Evolutionary conservation across 129 eudicot species (phyloP), one percentile per base, ranked within the genome.

Genomic region (Escallonia herrerae): DNA sequence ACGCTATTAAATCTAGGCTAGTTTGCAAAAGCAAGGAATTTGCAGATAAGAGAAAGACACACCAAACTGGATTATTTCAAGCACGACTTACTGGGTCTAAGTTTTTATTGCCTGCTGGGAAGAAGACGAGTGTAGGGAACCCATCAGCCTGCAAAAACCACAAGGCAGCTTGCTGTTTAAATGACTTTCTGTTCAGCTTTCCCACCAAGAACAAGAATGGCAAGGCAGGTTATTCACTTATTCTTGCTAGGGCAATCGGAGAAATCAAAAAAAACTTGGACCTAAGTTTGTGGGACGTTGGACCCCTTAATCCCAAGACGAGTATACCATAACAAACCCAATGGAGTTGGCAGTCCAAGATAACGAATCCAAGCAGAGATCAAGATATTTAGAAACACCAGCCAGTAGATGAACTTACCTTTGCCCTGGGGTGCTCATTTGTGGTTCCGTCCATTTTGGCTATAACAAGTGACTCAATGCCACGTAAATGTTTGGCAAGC

Each of bases 391-490:
- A 7, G 14, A 58, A 40, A 7, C 44, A 62, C 41, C 8, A 52
- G 11, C 22, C 63, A 49, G 38, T 41, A 9, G 39, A 4, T 15
- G 43, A 52, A 6, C 40, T 8, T 79, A 89, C 96, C 96, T 86
- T 89, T 12, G 87, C 95, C 56, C 68, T 75, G 7, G 96, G 96
- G 73, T 89, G 95, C 56, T 89, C 96, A 66, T 89, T 89, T 69
- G 90, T 81, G 74, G 80, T 89, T 53, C 95, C 96, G 38, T 89
- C 96, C 96, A 89, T 89, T 72, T 89, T 89, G 54, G 90, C 95
- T 40, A 89, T 78, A 33, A 86, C 78, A 39, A 89, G 83, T 15
- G 96, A 85, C 53, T 89, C 86, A 42, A 89, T 38, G 43, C 82
- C 74, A 1, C 81, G 83, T 60, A 89, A 81, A 83, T 89, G 96